Conservation (phyloP, 2,329 filamentous ascomycete species). For the Cercospora janseana region DNA sequence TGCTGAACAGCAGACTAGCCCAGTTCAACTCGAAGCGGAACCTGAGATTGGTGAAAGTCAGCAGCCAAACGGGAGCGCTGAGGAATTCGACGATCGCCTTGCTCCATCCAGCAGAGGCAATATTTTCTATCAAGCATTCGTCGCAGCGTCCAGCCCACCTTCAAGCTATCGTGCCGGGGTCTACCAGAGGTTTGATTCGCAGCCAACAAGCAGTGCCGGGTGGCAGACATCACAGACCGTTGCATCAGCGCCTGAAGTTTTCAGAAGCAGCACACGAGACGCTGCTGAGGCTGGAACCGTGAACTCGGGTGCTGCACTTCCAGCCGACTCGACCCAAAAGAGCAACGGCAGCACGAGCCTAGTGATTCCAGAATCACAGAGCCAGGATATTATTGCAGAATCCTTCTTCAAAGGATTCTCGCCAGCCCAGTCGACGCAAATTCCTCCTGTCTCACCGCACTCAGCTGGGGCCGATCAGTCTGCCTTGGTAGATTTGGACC, state of each 20-base stretch:
- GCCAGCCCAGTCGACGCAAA: neutral
- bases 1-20: neutral
- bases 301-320: too few species aligned
- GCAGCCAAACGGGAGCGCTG: constrained; percentile 6
- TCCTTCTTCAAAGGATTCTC: constrained; percentile 19
- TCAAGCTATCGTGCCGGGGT: constrained; percentile 31
- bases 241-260: constrained; percentile 3
- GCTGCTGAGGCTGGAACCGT: neutral
- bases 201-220: constrained; percentile 2
- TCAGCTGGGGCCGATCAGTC: too few species aligned
- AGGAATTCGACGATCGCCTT: neutral
- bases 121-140: neutral
- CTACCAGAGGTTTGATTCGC: constrained; percentile 24
- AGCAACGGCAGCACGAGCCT: constrained; percentile 18
- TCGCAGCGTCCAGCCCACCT: constrained; percentile 25
- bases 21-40: constrained; percentile 5
- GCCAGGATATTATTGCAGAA: constrained; percentile 12
- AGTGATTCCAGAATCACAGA: constrained; percentile 30
- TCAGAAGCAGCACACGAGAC: constrained; percentile 3
- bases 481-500: too few species aligned
- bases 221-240: neutral
- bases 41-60: constrained; percentile 33
- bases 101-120: neutral
- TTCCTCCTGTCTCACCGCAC: too few species aligned
- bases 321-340: constrained; percentile 19